Percentiles rank a stretch among this genome's conserved stretches.
These are phyloP conservation scores for Phaeophleospora eucalypticola DNA, from an alignment of 2,329 filamentous ascomycete genomes.

Conservation along the genomic window DNA sequence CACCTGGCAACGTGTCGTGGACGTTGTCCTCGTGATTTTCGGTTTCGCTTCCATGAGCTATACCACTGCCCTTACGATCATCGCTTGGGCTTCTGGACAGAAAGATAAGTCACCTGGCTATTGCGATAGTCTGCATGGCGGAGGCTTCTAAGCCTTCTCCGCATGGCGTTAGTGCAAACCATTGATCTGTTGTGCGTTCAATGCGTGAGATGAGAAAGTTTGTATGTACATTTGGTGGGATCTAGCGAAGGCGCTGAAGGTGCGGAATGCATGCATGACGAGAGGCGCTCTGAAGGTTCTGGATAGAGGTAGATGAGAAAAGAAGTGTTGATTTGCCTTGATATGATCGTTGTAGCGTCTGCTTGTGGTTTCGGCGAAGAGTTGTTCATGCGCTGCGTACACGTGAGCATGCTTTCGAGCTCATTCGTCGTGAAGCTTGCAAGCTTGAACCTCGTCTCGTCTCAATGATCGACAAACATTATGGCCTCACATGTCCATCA, in stretches of 20 bases:
- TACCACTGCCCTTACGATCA: slow-evolving; percentile 79
- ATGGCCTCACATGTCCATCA: too few relatives aligned
- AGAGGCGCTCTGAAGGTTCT: too few relatives aligned
- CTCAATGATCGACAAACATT: too few relatives aligned
- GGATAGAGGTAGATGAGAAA: not conserved
- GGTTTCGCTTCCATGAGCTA: slow-evolving; percentile 86
- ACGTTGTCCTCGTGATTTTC: slow-evolving; percentile 74
- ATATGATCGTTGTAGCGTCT: too few relatives aligned
- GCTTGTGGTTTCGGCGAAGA: too few relatives aligned
- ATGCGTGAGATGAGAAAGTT: not conserved
- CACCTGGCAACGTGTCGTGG: slow-evolving; percentile 62
- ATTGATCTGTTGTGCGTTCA: too few relatives aligned
- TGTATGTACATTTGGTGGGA: not conserved
- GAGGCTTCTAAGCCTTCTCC: not conserved
- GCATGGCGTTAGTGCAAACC: too few relatives aligned
- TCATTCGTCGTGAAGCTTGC: too few relatives aligned
- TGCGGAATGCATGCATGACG: too few relatives aligned
- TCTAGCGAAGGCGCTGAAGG: not conserved
- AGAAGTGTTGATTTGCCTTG: not conserved
- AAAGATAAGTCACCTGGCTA: slow-evolving; percentile 55
- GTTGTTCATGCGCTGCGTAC: too few relatives aligned
- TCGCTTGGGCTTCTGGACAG: slow-evolving; percentile 71
- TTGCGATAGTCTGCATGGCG: slow-evolving; percentile 46
- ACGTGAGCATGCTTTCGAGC: too few relatives aligned
- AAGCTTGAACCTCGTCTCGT: too few relatives aligned